These are phyloP conservation scores for Ustilago nuda DNA, from an alignment of 1,284 basidiomycete species.

Conservation along the genomic window DNA sequence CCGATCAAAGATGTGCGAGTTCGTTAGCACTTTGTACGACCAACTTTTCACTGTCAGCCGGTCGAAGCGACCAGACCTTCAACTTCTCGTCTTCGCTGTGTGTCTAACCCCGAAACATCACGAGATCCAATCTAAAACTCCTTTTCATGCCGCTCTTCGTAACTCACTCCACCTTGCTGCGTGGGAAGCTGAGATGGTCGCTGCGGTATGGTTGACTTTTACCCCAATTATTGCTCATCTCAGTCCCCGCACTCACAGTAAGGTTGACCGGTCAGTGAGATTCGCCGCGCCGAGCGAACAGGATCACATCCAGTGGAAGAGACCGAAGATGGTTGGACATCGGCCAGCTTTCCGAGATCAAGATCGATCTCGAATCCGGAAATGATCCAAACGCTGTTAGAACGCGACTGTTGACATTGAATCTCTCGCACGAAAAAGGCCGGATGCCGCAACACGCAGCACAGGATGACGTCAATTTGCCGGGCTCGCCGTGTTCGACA, in stretches of 20 bases:
- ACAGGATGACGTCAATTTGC: constrained; percentile 37
- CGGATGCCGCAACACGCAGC: background rate
- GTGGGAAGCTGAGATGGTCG: background rate
- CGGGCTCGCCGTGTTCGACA: constrained; percentile 20
- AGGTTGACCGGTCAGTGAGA: too few relatives aligned
- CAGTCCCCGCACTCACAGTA: too few relatives aligned
- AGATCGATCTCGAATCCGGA: background rate
- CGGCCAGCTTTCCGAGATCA: background rate
- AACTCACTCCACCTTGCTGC: background rate
- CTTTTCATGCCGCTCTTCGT: background rate
- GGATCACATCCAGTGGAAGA: background rate
- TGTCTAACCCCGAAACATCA: background rate
- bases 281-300: too few relatives aligned
- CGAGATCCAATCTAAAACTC: background rate
- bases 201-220: background rate
- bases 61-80: background rate
- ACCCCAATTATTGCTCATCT: background rate
- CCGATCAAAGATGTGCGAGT: background rate
- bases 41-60: background rate
- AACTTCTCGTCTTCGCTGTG: background rate
- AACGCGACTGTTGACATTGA: background rate
- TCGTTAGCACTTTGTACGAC: background rate
- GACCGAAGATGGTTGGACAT: background rate
- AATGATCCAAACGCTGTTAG: background rate
- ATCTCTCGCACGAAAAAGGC: constrained; percentile 6